Evolutionary conservation across 2,329 filamentous ascomycete genomes (phyloP), one percentile per base, ranked within the genome.

Genomic region (Penicillium sp.): DNA sequence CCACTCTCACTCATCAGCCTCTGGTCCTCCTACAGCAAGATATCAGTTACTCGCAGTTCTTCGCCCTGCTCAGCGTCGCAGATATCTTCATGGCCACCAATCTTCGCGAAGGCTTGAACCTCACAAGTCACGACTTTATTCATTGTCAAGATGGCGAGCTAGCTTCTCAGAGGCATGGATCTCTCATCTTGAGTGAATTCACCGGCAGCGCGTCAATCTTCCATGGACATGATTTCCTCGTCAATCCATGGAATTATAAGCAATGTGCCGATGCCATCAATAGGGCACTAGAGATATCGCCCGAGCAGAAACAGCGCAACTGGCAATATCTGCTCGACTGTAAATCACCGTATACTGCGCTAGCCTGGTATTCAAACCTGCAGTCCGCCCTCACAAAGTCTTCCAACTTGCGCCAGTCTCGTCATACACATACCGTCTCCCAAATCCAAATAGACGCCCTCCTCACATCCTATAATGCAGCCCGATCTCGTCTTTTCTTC

Each of bases 221-320:
- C 70, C 85, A 86, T 16, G 87, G 88, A 35, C 86, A 92, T 57
- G 89, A 95, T 66, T 83, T 97, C 16, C 85, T 91, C 0, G 89
- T 97, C 70, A 98, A 98, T 71, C 94, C 94, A 0, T 98, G 94
- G 94, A 91, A 97, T 74, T 96, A 96, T 75, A 86, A 88, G 45
- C 86, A 92, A 73, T 95, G 91, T 69, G 92, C 93, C 53, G 87
- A 94, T 28, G 90, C 92, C 5, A 93, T 98, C 78, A 89, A 90
- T 73, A 81, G 83, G 56, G 92, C 93, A 1, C 80, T 97, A 13
- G 90, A 94, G 69, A 96, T 97, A 92, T 80, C 79, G 1, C 82
- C 86, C 0, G 85, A 87, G 8, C 91, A 96, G 73, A 94, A 90
- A 78, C 80, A 86, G 62, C 76, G 79, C 6, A 86, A 93, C 19